Evolutionary conservation across 345 rosid genomes (phyloP), one percentile per base, ranked within the genome.

Genomic region (Salix viminalis): DNA sequence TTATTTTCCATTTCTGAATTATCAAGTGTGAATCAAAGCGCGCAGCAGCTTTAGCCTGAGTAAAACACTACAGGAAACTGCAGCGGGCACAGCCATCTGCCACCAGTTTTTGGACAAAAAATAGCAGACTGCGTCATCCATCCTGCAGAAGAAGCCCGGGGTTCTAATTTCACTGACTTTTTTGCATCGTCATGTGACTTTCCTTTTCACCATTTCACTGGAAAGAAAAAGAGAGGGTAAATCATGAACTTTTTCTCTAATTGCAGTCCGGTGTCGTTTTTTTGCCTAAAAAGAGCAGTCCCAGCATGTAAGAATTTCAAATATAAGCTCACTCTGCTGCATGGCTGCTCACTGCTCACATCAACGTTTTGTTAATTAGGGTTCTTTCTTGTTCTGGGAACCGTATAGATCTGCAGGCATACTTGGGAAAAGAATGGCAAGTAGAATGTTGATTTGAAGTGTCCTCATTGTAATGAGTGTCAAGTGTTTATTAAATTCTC

Each of bases 121-220:
- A 46, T 1, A 3, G 60, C 60, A 54, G 60, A 7, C 24, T 54
- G 24, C 21, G 23, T 54, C 7, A 7, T 54, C 60, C 60, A 52
- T 19, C 58, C 6, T 52, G n/a, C 10, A 52, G n/a, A 52, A 6
- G 60, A 19, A 52, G 60, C 60, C 19, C 21, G n/a, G 50, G 50
- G 50, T 46, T 46, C 16, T 14, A 13, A 46, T 46, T 46, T 18
- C 58, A 52, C 60, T 54, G 60, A 7, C 60, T 7, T 54, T 19
- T 52, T 52, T 18, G n/a, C 58, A 18, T 19, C 19, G n/a, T 19
- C 21, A 54, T 21, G 23, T 18, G 8, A 54, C 60, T 54, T 54
- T 54, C 6, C n/a, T 50, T 65, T 66, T 75, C 28, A 79, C 82
- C 62, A 70, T 70, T 65, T 70, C 4, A 65, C 24, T 73, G 39